Percentiles rank a stretch among this genome's conserved stretches.
Conservation (phyloP, 2,329 filamentous ascomycete species). For the Pleomassaria siparia region DNA sequence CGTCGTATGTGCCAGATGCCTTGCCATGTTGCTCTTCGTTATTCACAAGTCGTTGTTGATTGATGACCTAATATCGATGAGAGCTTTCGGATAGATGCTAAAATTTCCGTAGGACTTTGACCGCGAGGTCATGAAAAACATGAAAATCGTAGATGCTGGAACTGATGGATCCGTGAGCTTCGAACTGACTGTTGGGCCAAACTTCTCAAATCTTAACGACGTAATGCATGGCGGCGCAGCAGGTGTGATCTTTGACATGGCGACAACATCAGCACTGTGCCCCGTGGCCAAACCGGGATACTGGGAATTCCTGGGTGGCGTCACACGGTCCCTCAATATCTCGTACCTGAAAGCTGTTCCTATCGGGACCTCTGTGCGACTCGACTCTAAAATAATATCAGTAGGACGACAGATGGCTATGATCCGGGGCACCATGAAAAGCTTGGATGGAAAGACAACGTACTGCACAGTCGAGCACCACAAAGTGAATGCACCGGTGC, state of each 20-base stretch:
- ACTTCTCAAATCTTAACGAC: slow-evolving; percentile 45
- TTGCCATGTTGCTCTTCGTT: neutral
- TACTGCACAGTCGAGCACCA: slow-evolving; percentile 57
- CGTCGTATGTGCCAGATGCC: slow-evolving; percentile 21
- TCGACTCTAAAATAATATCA: slow-evolving; percentile 48
- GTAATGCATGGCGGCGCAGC: slow-evolving; percentile 46
- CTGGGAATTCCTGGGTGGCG: slow-evolving; percentile 57
- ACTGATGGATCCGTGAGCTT: slow-evolving; percentile 38
- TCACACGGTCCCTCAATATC: slow-evolving; percentile 54
- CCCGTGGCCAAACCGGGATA: slow-evolving; percentile 51
- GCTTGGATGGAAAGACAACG: slow-evolving; percentile 49
- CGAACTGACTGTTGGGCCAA: slow-evolving; percentile 36
- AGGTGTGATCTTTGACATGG: slow-evolving; percentile 45
- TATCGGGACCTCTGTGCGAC: slow-evolving; percentile 47
- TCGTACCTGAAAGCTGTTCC: slow-evolving; percentile 55
- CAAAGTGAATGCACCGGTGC: slow-evolving; percentile 51
- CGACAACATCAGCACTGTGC: slow-evolving; percentile 53
- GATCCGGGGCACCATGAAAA: slow-evolving; percentile 54
- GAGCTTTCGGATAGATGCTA: slow-evolving; percentile 1
- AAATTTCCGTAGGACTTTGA: slow-evolving; percentile 37
- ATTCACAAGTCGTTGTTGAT: neutral
- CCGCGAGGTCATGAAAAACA: slow-evolving; percentile 38
- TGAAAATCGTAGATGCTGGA: slow-evolving; percentile 41
- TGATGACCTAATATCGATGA: neutral
- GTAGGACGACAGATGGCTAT: slow-evolving; percentile 56